phyloP scores from a whole-genome alignment of 1,284 basidiomycete species.

The Ustilago bromivora region DNA sequence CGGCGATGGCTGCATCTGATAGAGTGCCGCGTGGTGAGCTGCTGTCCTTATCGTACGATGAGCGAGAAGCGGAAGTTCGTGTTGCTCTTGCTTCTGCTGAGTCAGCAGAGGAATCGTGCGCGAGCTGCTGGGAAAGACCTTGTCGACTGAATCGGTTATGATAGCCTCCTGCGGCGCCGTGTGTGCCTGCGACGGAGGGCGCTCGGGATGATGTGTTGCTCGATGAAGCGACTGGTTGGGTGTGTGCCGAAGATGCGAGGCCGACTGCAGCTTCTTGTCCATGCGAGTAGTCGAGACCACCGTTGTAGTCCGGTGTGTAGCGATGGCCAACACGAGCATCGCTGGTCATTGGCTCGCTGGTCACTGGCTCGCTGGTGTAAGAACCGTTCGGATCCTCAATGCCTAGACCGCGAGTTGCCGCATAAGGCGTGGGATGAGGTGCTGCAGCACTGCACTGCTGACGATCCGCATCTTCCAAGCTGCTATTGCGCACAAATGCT shows the following conservation, averaged over 20 bases:
- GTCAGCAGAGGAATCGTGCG: constrained; percentile 13
- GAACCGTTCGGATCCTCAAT: constrained; percentile 10
- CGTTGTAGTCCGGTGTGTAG: background rate
- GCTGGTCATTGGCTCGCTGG: background rate
- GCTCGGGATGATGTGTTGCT: constrained; percentile 36
- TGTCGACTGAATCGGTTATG: constrained; percentile 52
- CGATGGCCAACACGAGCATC: background rate
- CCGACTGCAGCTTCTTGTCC: constrained; percentile 7
- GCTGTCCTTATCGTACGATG: constrained; percentile 17
- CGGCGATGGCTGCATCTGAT: constrained; percentile 52
- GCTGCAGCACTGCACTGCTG: constrained; percentile 4
- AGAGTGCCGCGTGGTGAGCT: constrained; percentile 35
- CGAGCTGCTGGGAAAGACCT: constrained; percentile 10
- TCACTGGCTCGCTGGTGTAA: background rate
- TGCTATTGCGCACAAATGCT: constrained; percentile 4
- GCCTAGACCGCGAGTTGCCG: constrained; percentile 22
- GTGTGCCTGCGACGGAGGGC: constrained; percentile 29
- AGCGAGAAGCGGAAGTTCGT: constrained; percentile 2
- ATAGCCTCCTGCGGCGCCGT: constrained; percentile 21
- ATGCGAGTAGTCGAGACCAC: background rate
- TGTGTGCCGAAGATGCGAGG: constrained; percentile 15
- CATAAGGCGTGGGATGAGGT: background rate
- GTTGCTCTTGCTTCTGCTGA: background rate
- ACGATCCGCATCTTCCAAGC: constrained; percentile 6
- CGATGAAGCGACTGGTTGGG: constrained; percentile 6